Conservation (phyloP, 225 moss, liverwort and hornwort genomes). For the Climacium dendroides region DNA sequence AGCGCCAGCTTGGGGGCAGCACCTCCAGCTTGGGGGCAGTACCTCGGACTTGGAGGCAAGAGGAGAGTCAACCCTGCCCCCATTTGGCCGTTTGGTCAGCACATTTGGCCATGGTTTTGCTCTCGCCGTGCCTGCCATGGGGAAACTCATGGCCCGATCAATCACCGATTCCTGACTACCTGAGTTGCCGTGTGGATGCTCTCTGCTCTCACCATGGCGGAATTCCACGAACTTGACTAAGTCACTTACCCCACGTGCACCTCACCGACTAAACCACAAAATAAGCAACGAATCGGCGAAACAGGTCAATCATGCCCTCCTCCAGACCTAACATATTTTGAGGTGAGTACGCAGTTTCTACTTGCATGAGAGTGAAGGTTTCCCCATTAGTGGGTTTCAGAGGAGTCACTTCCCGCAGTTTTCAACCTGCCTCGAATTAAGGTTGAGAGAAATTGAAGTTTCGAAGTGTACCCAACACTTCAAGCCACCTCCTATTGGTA, state of each 20-base stretch:
- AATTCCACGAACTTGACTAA: neutral
- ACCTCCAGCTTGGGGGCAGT: no score
- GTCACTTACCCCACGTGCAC: neutral
- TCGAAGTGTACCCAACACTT: neutral
- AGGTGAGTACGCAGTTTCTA: neutral
- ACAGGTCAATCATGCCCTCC: neutral
- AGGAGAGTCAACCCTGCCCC: no score
- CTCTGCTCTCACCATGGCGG: neutral
- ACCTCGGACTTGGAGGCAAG: no score
- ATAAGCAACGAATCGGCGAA: neutral
- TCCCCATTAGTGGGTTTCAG: neutral
- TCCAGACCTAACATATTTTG: neutral
- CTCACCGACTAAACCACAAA: neutral
- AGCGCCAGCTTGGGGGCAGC: no score
- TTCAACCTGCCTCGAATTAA: neutral
- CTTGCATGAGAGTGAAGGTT: neutral
- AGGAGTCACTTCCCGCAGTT: no score
- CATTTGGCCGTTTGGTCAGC: no score
- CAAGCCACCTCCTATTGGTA: no score
- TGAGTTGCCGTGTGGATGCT: no score
- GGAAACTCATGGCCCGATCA: no score
- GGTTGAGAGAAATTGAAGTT: neutral
- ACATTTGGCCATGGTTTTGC: no score
- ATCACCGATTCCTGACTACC: no score
- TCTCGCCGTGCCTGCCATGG: no score